Evolutionary conservation across 345 rosid genomes (phyloP), one percentile per base, ranked within the genome.

Genomic region (Citrus medica): DNA sequence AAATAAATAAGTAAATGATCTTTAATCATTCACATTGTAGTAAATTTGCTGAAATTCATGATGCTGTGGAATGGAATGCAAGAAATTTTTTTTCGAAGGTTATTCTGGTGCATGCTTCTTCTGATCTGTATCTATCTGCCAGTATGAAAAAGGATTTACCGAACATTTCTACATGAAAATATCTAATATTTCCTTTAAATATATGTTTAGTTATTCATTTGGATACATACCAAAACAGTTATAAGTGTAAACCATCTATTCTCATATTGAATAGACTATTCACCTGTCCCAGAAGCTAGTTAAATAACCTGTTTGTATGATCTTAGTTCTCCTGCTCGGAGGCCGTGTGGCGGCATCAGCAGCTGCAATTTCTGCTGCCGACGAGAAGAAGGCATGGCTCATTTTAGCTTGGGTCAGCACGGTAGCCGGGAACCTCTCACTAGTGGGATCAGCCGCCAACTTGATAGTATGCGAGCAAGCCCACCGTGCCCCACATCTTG

Each of bases 391-490:
- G 86, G 92, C 94, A 16, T 95, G 98, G 98, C 84, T 95, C 33
- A 74, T 92, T 38, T 81, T 93, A 78, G 93, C 95, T 7, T 92
- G 99, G 98, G 99, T 87, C 67, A 93, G 99, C 83, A 89, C 98
- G 0, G 88, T 95, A 25, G 93, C 95, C 0, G 98, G 97, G 22
- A 95, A 95, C 86, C 83, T 95, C 64, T 90, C 98, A 0, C 85
- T 93, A 56, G 77, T 93, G 30, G 98, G 98, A 6, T 93, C 98
- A 7, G 98, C 98, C 0, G 95, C 97, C 4, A 95, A 95, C 83
- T 81, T 95, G 88, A 93, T 93, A 64, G 95, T 93, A 69, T 91
- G 98, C 21, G 97, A 93, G 79, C 93, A 95, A 86, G 98, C 98
- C 67, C 80, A 86, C 19, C 83, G 93, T 5, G 83, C 93, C 60